Base-by-base conservation (phyloP, 1,139 yeast species). In the Yamadazyma friedrichii region DNA sequence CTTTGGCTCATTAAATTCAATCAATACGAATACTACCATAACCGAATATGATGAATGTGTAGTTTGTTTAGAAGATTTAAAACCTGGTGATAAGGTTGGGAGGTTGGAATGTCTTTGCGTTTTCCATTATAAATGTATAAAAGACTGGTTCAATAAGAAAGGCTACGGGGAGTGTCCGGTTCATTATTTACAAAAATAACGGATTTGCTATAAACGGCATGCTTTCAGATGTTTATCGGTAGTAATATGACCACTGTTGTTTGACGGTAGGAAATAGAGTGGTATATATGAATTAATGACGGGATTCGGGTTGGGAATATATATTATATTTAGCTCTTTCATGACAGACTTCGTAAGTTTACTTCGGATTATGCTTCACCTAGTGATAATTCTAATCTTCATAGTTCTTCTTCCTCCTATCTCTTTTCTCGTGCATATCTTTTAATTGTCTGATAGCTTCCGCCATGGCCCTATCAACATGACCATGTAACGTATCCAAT, bases 41-140 rank as follows among this genome's bases (percentile, higher is more conserved):
- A 36, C 52, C 24, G 65, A 61, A 45, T 61, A 50, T 46, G 73
- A 74, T 35, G 98, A 93, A 58, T 93, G 99, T 62, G 93, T 89
- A 9, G 91, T 93, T 32, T 93, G 99, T 59, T 78, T 91, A 50
- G 98, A 93, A 56, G 95, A 87, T 27, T 78, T 91, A 58, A 67
- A 67, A 40, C 88, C 89, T 0, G 96, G 96, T 3, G 94, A 89
- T 44, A 84, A 83, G 54, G 94, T 94, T 12, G 98, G 96, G 0
- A 68, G 99, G 31, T 66, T 94, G 42, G 98, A 93, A 60, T 94
- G 98, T 60, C 72, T 94, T 20, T 94, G 99, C 59, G 87, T 91
- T 35, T 94, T 88, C 60, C 99, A 94, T 59, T 88, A 89, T 58
- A 70, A 76, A 49, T 93, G 98, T 61, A 93, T 93, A 51, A 80